Conservation (phyloP, 1,284 basidiomycete species). For the Amylostereum chailletii region DNA sequence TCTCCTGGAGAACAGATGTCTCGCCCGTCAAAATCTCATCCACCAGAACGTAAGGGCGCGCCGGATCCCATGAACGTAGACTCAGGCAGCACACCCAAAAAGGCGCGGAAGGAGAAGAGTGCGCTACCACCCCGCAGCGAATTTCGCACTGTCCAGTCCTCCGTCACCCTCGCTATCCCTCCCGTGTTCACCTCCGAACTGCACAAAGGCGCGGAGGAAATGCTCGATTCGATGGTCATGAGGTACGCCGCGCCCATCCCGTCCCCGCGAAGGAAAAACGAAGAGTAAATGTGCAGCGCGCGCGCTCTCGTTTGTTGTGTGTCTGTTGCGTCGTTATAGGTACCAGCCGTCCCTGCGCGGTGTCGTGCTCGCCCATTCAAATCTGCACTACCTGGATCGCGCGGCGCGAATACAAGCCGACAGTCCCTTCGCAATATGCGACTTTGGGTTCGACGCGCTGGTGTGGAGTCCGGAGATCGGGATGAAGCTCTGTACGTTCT, state of each 20-base stretch:
- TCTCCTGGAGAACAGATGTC: neutral
- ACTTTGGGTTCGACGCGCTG: conserved; percentile 74
- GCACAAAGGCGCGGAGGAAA: conserved; percentile 70
- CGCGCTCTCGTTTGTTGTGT: neutral
- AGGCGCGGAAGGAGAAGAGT: conserved; percentile 18
- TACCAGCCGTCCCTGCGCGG: conserved; percentile 85
- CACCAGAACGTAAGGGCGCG: conserved; percentile 7
- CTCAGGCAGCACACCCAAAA: conserved; percentile 12
- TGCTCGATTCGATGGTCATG: conserved; percentile 91
- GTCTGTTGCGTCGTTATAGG: conserved; percentile 32
- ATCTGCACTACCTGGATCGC: conserved; percentile 60
- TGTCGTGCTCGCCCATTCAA: conserved; percentile 83
- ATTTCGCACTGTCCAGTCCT: conserved; percentile 61
- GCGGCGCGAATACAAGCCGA: conserved; percentile 74
- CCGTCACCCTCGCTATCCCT: conserved; percentile 71
- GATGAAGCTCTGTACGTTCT: conserved; percentile 67
- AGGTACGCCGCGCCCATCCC: conserved; percentile 42
- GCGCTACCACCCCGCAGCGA: conserved; percentile 26
- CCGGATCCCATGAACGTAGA: conserved; percentile 4
- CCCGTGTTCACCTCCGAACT: conserved; percentile 74
- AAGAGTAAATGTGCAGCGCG: conserved; percentile 8
- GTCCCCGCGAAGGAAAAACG: neutral
- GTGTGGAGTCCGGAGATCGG: conserved; percentile 88
- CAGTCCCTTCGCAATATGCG: conserved; percentile 79
- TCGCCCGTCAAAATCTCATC: conserved; percentile 1